A percentile compares a stretch with the other conserved stretches of the same genome.
Evolutionary conservation across 2,329 filamentous ascomycete genomes (phyloP).

Genomic region (Camillea tinctor): DNA sequence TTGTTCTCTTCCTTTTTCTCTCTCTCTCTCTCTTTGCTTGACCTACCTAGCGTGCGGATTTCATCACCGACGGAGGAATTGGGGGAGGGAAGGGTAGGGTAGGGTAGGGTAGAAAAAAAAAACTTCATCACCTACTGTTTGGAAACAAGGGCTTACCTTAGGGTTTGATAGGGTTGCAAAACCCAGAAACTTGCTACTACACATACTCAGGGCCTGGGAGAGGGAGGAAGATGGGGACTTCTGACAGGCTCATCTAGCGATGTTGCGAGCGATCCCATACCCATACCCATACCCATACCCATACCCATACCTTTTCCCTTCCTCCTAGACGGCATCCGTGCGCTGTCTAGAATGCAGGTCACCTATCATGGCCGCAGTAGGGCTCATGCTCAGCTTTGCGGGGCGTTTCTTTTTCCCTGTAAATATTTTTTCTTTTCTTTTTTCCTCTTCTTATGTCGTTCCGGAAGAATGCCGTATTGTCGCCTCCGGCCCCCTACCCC

Average conservation of each 20-base stretch:
- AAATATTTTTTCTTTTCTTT: not conserved
- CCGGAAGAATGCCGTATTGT: not conserved
- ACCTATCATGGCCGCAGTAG: constrained; percentile 1
- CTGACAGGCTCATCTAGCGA: constrained; percentile 3
- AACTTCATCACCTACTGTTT: not conserved
- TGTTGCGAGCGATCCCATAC: not conserved
- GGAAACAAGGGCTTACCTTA: not conserved
- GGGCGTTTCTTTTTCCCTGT: not conserved
- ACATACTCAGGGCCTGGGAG: not conserved
- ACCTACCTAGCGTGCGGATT: not conserved
- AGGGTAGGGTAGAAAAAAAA: too few species aligned
- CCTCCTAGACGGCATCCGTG: not conserved
- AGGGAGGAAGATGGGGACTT: not conserved
- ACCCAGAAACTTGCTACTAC: not conserved
- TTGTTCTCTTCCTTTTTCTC: too few species aligned
- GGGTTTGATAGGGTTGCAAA: constrained; percentile 3
- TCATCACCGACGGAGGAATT: too few species aligned
- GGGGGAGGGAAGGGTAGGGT: too few species aligned
- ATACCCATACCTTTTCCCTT: too few species aligned
- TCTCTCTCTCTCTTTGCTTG: too few species aligned
- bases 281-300: too few species aligned
- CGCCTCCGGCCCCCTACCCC: too few species aligned
- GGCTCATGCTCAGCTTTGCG: not conserved
- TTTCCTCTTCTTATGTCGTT: too few species aligned
- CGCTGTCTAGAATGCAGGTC: constrained; percentile 1